Evolutionary conservation across 192 early-diverging fungal genomes (phyloP).

Genomic region (Coemansia sp.): DNA sequence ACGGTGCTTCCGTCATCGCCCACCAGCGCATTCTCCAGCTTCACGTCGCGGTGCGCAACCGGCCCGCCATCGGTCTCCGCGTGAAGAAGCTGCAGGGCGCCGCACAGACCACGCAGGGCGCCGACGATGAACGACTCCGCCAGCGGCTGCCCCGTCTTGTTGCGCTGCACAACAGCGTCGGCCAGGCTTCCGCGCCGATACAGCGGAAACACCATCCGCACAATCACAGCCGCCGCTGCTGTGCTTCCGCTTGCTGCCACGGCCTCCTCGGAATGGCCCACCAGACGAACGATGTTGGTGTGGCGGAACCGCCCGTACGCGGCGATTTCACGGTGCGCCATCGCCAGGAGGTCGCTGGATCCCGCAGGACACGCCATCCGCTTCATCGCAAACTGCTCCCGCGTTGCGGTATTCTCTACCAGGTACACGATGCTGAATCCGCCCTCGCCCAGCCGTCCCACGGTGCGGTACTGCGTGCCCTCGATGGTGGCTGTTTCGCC

Average conservation of each 20-base stretch:
- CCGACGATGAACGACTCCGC: conserved; percentile 60
- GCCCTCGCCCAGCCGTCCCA: conserved; percentile 69
- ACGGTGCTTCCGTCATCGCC: conserved; percentile 65
- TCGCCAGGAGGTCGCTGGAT: conserved; percentile 60
- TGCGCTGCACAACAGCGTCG: conserved; percentile 58
- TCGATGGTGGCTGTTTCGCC: conserved; percentile 56
- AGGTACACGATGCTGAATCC: conserved; percentile 74
- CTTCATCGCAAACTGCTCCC: conserved; percentile 63
- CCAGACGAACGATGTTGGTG: conserved; percentile 59
- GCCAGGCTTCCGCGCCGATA: conserved; percentile 60
- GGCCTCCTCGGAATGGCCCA: conserved; percentile 34
- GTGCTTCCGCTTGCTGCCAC: neutral
- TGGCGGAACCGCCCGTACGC: conserved; percentile 68
- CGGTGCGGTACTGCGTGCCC: conserved; percentile 59
- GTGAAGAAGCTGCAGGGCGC: conserved; percentile 60
- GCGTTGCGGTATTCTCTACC: conserved; percentile 56
- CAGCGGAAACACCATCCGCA: conserved; percentile 73
- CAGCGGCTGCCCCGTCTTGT: conserved; percentile 55
- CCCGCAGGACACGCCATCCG: conserved; percentile 66
- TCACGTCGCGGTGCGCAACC: conserved; percentile 76
- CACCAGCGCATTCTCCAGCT: conserved; percentile 73
- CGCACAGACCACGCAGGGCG: conserved; percentile 62
- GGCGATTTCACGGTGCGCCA: conserved; percentile 68
- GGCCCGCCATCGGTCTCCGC: conserved; percentile 18
- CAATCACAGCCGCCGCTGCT: conserved; percentile 35